Percentiles rank a stretch among this genome's conserved stretches.
Conservation (phyloP, 2,329 filamentous ascomycete species). For the Colletotrichum orbiculare region DNA sequence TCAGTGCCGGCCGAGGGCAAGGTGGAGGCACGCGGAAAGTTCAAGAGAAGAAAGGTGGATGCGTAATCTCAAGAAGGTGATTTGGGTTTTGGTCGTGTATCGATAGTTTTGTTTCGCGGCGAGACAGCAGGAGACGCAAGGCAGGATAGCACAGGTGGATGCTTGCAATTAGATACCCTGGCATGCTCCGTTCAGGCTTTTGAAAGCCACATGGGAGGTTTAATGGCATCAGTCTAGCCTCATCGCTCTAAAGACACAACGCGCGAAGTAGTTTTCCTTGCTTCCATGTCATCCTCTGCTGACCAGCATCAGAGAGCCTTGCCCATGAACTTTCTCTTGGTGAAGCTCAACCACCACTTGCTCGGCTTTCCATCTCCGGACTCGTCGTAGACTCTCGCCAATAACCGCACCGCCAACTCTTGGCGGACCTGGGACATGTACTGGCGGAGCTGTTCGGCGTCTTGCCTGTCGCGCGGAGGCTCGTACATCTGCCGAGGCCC, state of each 20-base stretch:
- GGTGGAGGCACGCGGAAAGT: slow-evolving; percentile 85
- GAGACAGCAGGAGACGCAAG: background rate
- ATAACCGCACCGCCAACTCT: slow-evolving; percentile 84
- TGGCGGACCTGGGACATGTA: slow-evolving; percentile 94
- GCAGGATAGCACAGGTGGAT: slow-evolving; percentile 1
- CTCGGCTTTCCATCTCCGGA: slow-evolving; percentile 73
- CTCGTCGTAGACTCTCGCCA: slow-evolving; percentile 89
- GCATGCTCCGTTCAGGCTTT: slow-evolving; percentile 21
- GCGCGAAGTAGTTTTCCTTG: slow-evolving; percentile 4
- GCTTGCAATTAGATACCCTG: slow-evolving; percentile 31
- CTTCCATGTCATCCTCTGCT: background rate
- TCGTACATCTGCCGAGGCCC: slow-evolving; percentile 78
- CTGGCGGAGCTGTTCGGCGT: slow-evolving; percentile 87
- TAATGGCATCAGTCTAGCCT: slow-evolving; percentile 28
- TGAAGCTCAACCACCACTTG: slow-evolving; percentile 99
- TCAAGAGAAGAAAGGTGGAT: slow-evolving; percentile 74
- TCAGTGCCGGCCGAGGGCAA: slow-evolving; percentile 83
- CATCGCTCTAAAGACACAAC: slow-evolving; percentile 30
- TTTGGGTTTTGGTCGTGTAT: background rate
- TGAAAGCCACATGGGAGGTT: slow-evolving; percentile 14
- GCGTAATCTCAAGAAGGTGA: slow-evolving; percentile 30
- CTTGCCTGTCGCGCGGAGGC: slow-evolving; percentile 84
- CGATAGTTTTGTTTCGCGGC: background rate
- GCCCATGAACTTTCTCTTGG: slow-evolving; percentile 99
- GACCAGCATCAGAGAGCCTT: slow-evolving; percentile 74